Conservation (phyloP, 805 yeast genomes). For the Kluyveromyces nonfermentans region DNA sequence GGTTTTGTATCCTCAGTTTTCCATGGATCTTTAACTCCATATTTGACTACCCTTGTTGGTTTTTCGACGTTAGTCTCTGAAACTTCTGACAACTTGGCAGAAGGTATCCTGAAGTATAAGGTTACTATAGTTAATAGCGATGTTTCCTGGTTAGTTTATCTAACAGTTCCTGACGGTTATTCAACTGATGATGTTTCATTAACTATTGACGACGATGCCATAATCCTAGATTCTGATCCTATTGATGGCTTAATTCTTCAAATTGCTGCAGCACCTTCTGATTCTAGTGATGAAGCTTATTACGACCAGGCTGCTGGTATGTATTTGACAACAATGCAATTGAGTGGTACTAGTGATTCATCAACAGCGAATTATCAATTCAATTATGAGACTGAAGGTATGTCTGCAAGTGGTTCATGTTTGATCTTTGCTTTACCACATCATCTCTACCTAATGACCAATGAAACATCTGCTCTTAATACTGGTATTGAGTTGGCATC, state of each 20-base stretch:
- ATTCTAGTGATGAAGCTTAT: constrained; percentile 29
- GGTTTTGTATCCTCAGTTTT: constrained; percentile 46
- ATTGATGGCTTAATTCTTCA: constrained; percentile 38
- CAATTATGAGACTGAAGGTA: constrained; percentile 41
- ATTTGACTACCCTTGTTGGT: constrained; percentile 39
- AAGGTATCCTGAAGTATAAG: constrained; percentile 41
- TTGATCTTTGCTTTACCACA: constrained; percentile 47
- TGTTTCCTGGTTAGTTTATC: constrained; percentile 44
- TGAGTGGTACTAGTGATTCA: constrained; percentile 41
- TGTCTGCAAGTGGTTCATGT: constrained; percentile 37
- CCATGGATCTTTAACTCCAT: constrained; percentile 39
- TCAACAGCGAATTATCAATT: constrained; percentile 39
- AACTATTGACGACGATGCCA: constrained; percentile 26
- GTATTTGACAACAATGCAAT: constrained; percentile 42
- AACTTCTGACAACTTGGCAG: constrained; percentile 28
- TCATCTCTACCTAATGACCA: constrained; percentile 34
- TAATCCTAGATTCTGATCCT: constrained; percentile 29
- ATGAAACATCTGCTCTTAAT: constrained; percentile 20
- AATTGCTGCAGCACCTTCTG: constrained; percentile 39
- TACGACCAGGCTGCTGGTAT: constrained; percentile 65
- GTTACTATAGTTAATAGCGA: constrained; percentile 39
- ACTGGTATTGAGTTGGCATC: constrained; percentile 39
- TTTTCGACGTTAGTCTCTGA: constrained; percentile 30
- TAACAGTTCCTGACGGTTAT: constrained; percentile 31
- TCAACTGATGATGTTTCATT: constrained; percentile 26